phyloP scores from a whole-genome alignment of 2,329 filamentous ascomycete species.

The Colletotrichum somersetense region DNA sequence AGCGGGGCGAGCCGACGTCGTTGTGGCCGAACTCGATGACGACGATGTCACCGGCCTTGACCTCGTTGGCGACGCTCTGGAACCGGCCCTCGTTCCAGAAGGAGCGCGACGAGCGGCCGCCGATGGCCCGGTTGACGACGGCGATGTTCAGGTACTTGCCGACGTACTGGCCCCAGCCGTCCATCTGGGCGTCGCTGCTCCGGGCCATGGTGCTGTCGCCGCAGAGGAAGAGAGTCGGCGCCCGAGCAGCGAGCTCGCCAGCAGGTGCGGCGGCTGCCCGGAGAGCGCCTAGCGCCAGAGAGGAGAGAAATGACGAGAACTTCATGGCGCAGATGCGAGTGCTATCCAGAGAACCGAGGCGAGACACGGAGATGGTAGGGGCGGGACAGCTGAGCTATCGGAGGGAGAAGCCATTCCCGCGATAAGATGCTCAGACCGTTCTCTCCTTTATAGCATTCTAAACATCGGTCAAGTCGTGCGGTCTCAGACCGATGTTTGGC shows the following conservation, averaged over 20 bases:
- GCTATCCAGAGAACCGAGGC: neutral
- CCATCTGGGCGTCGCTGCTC: slow-evolving; percentile 55
- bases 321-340: slow-evolving; percentile 20
- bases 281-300: slow-evolving; percentile 32
- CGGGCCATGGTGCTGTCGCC: slow-evolving; percentile 75
- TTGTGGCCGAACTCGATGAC: slow-evolving; percentile 82
- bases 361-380: neutral
- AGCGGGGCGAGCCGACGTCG: slow-evolving; percentile 69
- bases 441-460: slow-evolving; percentile 4
- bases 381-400: neutral
- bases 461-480: neutral
- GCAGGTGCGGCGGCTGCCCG: slow-evolving; percentile 44
- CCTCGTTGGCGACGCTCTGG: slow-evolving; percentile 63
- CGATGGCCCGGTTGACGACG: slow-evolving; percentile 74
- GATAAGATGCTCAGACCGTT: too few species aligned
- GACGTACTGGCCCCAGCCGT: slow-evolving; percentile 75
- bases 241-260: slow-evolving; percentile 32
- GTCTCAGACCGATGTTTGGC: slow-evolving; percentile 6
- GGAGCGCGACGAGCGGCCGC: slow-evolving; percentile 74
- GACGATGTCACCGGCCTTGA: slow-evolving; percentile 72
- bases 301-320: slow-evolving; percentile 33
- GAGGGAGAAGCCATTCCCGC: neutral
- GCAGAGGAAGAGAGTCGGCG: slow-evolving; percentile 64
- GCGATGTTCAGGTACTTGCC: slow-evolving; percentile 58
- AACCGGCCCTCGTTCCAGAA: slow-evolving; percentile 78